Base-by-base conservation (phyloP, 2,329 filamentous ascomycete species). In the Colletotrichum sp. region DNA sequence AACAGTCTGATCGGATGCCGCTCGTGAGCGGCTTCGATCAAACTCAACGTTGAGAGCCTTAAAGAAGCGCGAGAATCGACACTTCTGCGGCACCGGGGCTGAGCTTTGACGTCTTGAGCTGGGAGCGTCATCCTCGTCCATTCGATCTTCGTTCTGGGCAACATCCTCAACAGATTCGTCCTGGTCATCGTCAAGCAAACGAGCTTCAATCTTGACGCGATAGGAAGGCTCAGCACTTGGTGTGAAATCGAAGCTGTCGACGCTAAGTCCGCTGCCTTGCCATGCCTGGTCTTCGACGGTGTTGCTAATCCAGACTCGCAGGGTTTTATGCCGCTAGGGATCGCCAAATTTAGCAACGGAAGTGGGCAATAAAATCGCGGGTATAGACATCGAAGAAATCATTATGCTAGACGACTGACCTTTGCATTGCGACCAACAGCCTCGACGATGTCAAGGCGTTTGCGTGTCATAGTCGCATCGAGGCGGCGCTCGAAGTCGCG, bases 291-390 rank as follows among this genome's bases (percentile, higher is more conserved):
- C 95, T 84, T 98, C 95, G 38, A 94, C 95, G 2, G 96, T 98
- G 85, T 99, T 99, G 81, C 93, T 96, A 80, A 99, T 93, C 96
- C 96, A 98, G 77, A 99, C 91, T 77, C 96, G 94, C 84, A 99
- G 89, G 4, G 95, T 98, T 81, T 94, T 94, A 84, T 93, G 94
- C 78, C 94, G 92, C 91, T 95, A 71, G 26, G 67, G 7, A 28
- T 18, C 76, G 73, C 55, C 72, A 61, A 24, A 61, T 38, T 69
- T 30, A 66, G 63, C 28, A 14, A 8, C 7, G 56, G 76, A 13
- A 21, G 10, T 9, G 52, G 18, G 30, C 26, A 24, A 8, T n/a
- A 10, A 48, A n/a, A 48, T 48, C 38, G 38, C 18, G 38, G 26
- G 30, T 14, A 26, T 16, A 43, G 36, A 18, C 9, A 28, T 28